Evolutionary conservation across 306 rosid genomes (phyloP).

Genomic region (Trifolium dubium): DNA sequence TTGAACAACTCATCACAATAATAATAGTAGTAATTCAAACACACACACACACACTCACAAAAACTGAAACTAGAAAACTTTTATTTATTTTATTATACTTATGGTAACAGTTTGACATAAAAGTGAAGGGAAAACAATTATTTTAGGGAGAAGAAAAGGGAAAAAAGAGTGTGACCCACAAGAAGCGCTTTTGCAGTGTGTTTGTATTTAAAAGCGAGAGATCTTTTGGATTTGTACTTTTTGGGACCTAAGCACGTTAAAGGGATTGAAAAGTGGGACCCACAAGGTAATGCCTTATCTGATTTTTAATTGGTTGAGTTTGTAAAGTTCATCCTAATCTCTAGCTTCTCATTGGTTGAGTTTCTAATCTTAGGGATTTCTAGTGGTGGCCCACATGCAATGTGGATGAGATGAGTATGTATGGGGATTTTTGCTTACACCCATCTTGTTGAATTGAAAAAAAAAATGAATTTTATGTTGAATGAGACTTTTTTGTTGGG

Average conservation of each 20-base stretch:
- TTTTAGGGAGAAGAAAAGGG: not conserved
- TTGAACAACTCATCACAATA: slow-evolving; percentile 45
- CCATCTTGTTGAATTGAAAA: slow-evolving; percentile 8
- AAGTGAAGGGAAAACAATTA: slow-evolving; percentile 7
- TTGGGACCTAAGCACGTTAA: slow-evolving; percentile 30
- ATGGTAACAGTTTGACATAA: not conserved
- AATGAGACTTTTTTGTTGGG: slow-evolving; percentile 14
- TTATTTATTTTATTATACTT: not conserved
- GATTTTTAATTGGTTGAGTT: slow-evolving; percentile 53
- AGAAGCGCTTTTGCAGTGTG: slow-evolving; percentile 60
- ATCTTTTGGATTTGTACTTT: slow-evolving; percentile 52
- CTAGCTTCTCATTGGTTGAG: slow-evolving; percentile 50
- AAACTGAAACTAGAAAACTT: not conserved
- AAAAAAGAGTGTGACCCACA: slow-evolving; percentile 54
- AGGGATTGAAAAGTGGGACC: slow-evolving; percentile 54
- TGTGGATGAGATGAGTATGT: slow-evolving; percentile 44
- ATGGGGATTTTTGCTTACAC: slow-evolving; percentile 17
- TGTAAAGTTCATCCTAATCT: slow-evolving; percentile 53
- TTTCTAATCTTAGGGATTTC: slow-evolving; percentile 61
- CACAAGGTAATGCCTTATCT: slow-evolving; percentile 61
- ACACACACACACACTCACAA: not conserved
- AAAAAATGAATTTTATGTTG: not conserved
- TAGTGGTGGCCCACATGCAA: slow-evolving; percentile 36
- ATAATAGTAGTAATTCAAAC: too few relatives aligned
- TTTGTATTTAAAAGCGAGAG: slow-evolving; percentile 30